Base-by-base conservation (phyloP, 2,329 filamentous ascomycete species). In the Dactylellina haptotyla region DNA sequence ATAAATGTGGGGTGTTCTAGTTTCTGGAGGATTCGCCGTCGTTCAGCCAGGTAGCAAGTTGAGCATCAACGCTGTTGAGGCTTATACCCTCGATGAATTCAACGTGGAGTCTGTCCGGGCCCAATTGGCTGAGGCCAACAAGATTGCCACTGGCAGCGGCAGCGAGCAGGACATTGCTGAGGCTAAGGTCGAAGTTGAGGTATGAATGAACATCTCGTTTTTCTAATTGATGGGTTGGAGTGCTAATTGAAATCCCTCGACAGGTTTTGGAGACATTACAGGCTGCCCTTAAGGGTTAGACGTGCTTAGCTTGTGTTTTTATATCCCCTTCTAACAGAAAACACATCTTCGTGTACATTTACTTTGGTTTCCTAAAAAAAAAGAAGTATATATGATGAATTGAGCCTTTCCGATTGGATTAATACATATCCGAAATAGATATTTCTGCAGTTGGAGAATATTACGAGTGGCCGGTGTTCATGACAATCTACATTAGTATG, bases 171-270 rank as follows among this genome's bases (percentile, higher is more conserved):
- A 98, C 81, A 91, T 98, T 84, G 94, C 94, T 77, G 95, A 99
- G 88, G 95, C 95, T 78, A 98, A 97, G 88, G 94, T 99, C 82
- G 94, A 98, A 87, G 85, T 99, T 79, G 95, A 99, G 92, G 94
- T 97, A 84, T 81, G 85, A 54, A 10, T 16, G 5, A 8, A 14
- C 4, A 8, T 48, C 26, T 23, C 12, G 9, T 53, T 16, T 28
- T 10, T 34, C 26, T 37, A 9, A 9, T 10, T 51, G 26, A n/a
- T n/a, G n/a, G n/a, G n/a, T n/a, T n/a, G 1, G 16, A 48, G 43
- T 59, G 28, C 39, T 54, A 25, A 41, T 32, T 46, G 12, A 23
- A 2, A 23, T 3, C 6, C 3, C n/a, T 56, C 28, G 56, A 46
- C 76, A 93, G 90, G 90, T 94, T 80, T 86, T 95, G 79, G 91